Evolutionary conservation across 1,139 yeast species (phyloP), one percentile per base, ranked within the genome.

Genomic region (Candida freyschussii): DNA sequence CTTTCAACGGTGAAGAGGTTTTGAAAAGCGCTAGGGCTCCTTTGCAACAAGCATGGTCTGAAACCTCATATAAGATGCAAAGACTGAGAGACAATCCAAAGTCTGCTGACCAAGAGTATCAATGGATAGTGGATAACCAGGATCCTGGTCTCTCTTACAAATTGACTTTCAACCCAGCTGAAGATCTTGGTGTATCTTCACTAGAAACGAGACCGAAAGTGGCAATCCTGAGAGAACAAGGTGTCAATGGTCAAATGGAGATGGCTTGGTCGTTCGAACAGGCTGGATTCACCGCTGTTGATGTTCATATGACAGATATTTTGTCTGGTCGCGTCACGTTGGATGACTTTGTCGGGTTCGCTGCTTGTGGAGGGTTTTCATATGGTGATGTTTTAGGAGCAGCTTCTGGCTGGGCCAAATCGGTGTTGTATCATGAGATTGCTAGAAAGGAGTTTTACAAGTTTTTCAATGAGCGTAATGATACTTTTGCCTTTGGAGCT

Each of bases 361-460:
- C 97, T 34, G 98, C 98, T 5, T 93, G 98, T 65, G 99, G 99
- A 63, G 99, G 99, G 18, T 93, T 93, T 69, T 87, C 97, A 2
- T 93, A 89, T 56, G 99, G 99, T 70, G 99, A 93, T 62, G 99
- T 93, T 29, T 69, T 93, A 41, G 98, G 99, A 47, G 98, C 98
- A 19, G 99, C 96, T 57, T 86, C 93, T 33, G 99, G 99, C 40
- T 93, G 98, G 98, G 98, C 99, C 41, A 89, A 87, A 57, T 85
- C 96, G 13, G 95, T 91, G n/a, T 65, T 93, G 47, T 87, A 79
- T 71, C 82, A 91, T 55, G 85, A 78, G 22, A 69, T 65, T 35
- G 82, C 93, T 28, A 78, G 93, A 56, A 56, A 69, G 23, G 89
- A 85, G 62, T 93, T 93, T 60, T 62, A 67, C 48, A 70, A 64